A percentile compares a stretch with the other conserved stretches of the same genome.
Conservation (phyloP, 768 basidiomycete species). For the Ramaria sp. region DNA sequence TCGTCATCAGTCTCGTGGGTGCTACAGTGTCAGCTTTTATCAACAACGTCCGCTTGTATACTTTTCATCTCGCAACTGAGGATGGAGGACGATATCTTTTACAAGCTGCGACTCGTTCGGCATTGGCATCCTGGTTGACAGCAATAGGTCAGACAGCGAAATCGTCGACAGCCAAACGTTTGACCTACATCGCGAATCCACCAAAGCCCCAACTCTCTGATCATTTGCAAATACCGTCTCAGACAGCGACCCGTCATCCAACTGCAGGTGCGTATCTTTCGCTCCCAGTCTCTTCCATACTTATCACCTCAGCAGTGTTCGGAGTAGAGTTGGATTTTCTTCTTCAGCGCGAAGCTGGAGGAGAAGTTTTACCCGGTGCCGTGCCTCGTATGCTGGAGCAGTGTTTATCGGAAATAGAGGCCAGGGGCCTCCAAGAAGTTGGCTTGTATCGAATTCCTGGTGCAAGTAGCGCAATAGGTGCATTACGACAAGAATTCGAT, state of each 20-base stretch:
- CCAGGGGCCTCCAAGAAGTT: constrained; percentile 66
- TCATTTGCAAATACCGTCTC: constrained; percentile 55
- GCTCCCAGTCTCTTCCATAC: constrained; percentile 3
- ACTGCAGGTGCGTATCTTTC: constrained; percentile 43
- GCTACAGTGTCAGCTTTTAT: constrained; percentile 59
- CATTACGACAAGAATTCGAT: constrained; percentile 67
- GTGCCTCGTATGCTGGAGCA: constrained; percentile 57
- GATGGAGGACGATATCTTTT: constrained; percentile 78
- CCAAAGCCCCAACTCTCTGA: constrained; percentile 68
- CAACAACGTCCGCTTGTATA: constrained; percentile 75
- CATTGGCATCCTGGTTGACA: constrained; percentile 71
- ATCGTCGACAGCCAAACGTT: constrained; percentile 62
- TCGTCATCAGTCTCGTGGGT: constrained; percentile 66
- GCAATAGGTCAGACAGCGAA: constrained; percentile 62
- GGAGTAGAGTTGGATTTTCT: constrained; percentile 67
- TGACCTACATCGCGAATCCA: constrained; percentile 70
- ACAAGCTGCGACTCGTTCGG: constrained; percentile 59
- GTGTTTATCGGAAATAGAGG: constrained; percentile 62
- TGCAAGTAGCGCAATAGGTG: constrained; percentile 56
- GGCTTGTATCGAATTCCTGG: constrained; percentile 86
- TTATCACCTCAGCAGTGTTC: constrained; percentile 37
- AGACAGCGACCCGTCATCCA: constrained; percentile 57
- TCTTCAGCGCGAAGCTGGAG: constrained; percentile 50
- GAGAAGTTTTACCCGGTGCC: constrained; percentile 41
- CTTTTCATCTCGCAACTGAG: constrained; percentile 76